Evolutionary conservation across 2,329 filamentous ascomycete species (phyloP), one percentile per base, ranked within the genome.

Genomic region (Claviceps humidiphila): DNA sequence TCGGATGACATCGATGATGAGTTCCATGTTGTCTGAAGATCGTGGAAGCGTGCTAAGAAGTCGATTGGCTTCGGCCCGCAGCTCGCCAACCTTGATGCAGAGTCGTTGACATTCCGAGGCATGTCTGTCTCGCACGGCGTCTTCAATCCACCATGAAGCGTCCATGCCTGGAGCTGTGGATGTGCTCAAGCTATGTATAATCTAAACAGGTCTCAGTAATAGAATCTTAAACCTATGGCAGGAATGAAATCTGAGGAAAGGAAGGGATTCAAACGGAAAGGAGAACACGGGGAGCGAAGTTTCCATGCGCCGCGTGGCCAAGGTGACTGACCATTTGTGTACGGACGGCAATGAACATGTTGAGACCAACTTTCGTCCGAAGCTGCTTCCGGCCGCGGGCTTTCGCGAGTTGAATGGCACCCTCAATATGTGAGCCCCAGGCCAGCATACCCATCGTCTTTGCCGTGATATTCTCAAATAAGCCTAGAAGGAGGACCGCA

Each of bases 341-440:
- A 53, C 80, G 71, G 16, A 83, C 79, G 7, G 76, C 75, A 48
- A 78, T 71, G 59, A 83, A 83, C 14, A 84, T 69, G 52, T 73
- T 69, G 37, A 76, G 61, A 0, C 79, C 80, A 2, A 71, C 66
- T 61, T 73, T 74, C 14, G 76, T 79, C 43, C 68, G 67, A 9
- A 80, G 61, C 58, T 81, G 77, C 56, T 75, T 73, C 58, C 71
- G 74, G 4, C 79, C 78, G 46, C 80, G 73, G 9, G 74, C 71
- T 60, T 76, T 78, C 51, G 80, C 76, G 1, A 83, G 67, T 57
- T 80, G 75, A 37, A 82, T 74, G n/a, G 80, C 80, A 3, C 79
- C 80, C 54, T 82, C 76, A n/a, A 78, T 74, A 58, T 84, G 80
- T 9, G 78, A 79, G 4, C 77, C 78, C 80, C 80, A 84, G 1